Conservation (phyloP, 768 basidiomycete genomes). For the Amanita pallidorosea region DNA sequence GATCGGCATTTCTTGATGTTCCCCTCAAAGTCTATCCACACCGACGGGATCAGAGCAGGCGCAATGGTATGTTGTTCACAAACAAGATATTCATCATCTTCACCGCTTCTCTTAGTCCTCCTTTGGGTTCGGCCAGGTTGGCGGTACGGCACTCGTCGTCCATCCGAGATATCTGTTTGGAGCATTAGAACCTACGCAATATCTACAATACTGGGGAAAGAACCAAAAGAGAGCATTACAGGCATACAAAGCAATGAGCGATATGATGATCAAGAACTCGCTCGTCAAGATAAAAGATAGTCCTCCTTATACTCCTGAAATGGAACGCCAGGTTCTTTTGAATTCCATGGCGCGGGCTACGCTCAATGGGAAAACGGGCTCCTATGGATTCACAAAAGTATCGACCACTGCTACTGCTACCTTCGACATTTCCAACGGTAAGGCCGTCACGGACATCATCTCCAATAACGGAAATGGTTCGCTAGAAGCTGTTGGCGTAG, state of each 20-base stretch:
- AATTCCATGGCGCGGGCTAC: constrained; percentile 88
- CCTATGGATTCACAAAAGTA: constrained; percentile 71
- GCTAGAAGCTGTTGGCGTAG: constrained; percentile 57
- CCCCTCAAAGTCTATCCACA: constrained; percentile 94
- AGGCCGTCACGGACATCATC: constrained; percentile 48
- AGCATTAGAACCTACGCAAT: constrained; percentile 65
- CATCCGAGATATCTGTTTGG: constrained; percentile 90
- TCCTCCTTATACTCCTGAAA: constrained; percentile 78
- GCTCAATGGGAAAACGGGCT: constrained; percentile 75
- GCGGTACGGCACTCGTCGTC: constrained; percentile 80
- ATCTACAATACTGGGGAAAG: constrained; percentile 64
- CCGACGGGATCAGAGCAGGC: constrained; percentile 83
- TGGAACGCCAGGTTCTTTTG: constrained; percentile 79
- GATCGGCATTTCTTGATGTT: constrained; percentile 88
- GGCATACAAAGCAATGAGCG: constrained; percentile 86
- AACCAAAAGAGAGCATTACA: constrained; percentile 56
- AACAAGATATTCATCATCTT: background rate
- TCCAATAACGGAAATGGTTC: constrained; percentile 22
- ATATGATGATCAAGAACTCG: constrained; percentile 91
- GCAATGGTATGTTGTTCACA: constrained; percentile 55
- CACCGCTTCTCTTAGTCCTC: constrained; percentile 47
- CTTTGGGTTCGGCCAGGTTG: constrained; percentile 98
- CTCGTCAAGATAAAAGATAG: constrained; percentile 92
- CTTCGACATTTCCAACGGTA: constrained; percentile 57
- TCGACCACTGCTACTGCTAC: constrained; percentile 36